Conservation (phyloP, 768 basidiomycete species). For the Termitomyces sp. region DNA sequence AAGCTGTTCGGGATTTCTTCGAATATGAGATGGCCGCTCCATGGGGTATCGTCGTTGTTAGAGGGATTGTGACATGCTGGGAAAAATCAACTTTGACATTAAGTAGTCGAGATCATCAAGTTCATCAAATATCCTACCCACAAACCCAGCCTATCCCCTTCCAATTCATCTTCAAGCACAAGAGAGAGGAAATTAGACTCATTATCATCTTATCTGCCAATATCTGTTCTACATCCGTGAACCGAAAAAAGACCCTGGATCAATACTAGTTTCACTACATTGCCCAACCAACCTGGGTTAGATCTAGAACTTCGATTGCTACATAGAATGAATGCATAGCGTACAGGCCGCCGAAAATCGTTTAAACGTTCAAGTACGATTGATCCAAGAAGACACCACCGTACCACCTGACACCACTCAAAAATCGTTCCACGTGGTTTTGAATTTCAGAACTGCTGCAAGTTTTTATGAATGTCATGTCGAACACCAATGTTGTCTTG, state of each 20-base stretch:
- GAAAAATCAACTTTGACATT: background rate
- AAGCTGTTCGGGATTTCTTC: background rate
- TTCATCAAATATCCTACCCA: too few relatives aligned
- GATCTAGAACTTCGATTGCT: background rate
- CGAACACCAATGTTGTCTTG: slow-evolving; percentile 2
- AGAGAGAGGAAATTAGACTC: background rate
- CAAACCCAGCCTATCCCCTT: too few relatives aligned
- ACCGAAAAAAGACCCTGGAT: background rate
- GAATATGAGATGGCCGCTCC: background rate
- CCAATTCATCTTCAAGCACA: background rate
- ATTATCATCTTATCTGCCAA: background rate
- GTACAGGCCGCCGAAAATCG: background rate
- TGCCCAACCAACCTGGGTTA: background rate
- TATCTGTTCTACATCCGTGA: background rate
- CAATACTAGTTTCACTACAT: too few relatives aligned
- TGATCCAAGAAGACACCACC: too few relatives aligned
- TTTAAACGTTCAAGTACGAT: background rate
- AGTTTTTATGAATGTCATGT: background rate
- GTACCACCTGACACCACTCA: too few relatives aligned
- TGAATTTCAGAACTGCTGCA: background rate
- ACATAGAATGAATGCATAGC: background rate
- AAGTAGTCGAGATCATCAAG: too few relatives aligned
- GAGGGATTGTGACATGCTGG: background rate
- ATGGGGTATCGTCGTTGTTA: background rate
- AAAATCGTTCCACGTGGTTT: background rate